A percentile compares a stretch with the other conserved stretches of the same genome.
phyloP scores from a whole-genome alignment of 2,329 filamentous ascomycete genomes.

The Nemania sp. region DNA sequence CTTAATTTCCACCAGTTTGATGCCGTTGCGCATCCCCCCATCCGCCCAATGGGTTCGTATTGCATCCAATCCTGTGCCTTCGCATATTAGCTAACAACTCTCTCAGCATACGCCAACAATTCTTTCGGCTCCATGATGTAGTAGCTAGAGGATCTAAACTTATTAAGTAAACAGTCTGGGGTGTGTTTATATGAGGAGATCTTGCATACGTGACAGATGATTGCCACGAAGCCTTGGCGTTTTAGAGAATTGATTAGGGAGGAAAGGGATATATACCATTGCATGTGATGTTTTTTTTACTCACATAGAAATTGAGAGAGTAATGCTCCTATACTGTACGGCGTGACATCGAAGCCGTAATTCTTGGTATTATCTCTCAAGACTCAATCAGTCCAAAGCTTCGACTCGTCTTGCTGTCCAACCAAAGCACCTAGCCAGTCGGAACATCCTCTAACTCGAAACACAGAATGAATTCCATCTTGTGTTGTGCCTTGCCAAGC shows the following conservation, averaged over 20 bases:
- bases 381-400: constrained; percentile 62
- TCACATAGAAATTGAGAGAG: constrained; percentile 22
- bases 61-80: constrained; percentile 37
- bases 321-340: not conserved
- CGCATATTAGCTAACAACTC: constrained; percentile 45
- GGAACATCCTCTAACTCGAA: constrained; percentile 69
- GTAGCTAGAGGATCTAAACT: constrained; percentile 38
- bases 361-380: constrained; percentile 8
- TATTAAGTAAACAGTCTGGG: constrained; percentile 41
- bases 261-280: constrained; percentile 39
- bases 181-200: constrained; percentile 45
- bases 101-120: constrained; percentile 83
- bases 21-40: constrained; percentile 93
- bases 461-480: constrained; percentile 59
- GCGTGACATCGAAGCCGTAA: not conserved
- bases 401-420: constrained; percentile 60
- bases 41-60: constrained; percentile 83
- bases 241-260: constrained; percentile 44
- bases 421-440: constrained; percentile 73
- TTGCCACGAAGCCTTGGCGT: constrained; percentile 51
- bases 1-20: constrained; percentile 94
- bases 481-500: constrained; percentile 68
- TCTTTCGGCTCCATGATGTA: constrained; percentile 85
- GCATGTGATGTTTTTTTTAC: constrained; percentile 20
- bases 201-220: constrained; percentile 50